Conservation (phyloP, 2,329 filamentous ascomycete species). For the Parastagonospora avenae region DNA sequence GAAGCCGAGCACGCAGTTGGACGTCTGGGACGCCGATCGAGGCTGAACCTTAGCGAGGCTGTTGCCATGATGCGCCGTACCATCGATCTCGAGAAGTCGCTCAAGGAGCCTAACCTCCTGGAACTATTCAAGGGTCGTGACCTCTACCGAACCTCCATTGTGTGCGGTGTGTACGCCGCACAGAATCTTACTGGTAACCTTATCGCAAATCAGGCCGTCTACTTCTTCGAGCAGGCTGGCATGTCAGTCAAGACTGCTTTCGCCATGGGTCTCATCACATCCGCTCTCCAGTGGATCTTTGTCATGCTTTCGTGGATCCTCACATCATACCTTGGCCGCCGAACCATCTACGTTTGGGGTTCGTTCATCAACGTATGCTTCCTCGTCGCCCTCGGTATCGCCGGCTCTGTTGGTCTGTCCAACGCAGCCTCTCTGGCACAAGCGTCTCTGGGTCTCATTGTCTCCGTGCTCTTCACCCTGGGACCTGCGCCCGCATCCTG, state of each 20-base stretch:
- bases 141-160: conserved; percentile 59
- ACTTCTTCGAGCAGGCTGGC: conserved; percentile 68
- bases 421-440: conserved; percentile 58
- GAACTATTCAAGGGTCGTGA: conserved; percentile 64
- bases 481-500: conserved; percentile 68
- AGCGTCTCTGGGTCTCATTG: conserved; percentile 66
- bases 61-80: conserved; percentile 66
- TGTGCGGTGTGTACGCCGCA: conserved; percentile 62
- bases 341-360: conserved; percentile 68
- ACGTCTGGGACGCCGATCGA: conserved; percentile 55
- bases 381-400: conserved; percentile 64
- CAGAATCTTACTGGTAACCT: conserved; percentile 68
- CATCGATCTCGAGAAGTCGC: conserved; percentile 59
- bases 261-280: conserved; percentile 67
- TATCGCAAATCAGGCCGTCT: conserved; percentile 67
- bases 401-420: conserved; percentile 55
- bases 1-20: conserved; percentile 55
- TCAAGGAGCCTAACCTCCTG: conserved; percentile 54
- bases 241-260: conserved; percentile 62
- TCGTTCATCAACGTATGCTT: conserved; percentile 59
- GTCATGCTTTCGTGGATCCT: conserved; percentile 72
- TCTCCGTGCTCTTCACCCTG: conserved; percentile 68
- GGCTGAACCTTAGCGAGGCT: conserved; percentile 49
- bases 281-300: conserved; percentile 65
- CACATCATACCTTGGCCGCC: conserved; percentile 66